These are phyloP conservation scores for Agroathelia rolfsii DNA, from an alignment of 1,284 basidiomycete species.

Conservation along the genomic window DNA sequence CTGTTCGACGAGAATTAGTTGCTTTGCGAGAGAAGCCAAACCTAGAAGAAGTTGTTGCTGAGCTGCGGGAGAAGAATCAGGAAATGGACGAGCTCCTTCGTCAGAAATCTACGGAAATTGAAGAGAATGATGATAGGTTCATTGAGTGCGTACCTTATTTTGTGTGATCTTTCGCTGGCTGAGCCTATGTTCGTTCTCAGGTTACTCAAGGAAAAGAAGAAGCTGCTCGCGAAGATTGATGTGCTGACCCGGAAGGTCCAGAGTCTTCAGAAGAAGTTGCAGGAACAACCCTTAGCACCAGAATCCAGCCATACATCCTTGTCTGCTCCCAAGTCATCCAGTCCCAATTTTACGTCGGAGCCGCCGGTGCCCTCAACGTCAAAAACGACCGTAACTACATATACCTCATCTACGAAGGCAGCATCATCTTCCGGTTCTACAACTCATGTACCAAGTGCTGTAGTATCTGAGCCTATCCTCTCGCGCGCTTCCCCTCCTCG, in stretches of 20 bases:
- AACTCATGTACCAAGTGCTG: constrained; percentile 9
- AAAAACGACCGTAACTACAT: constrained; percentile 12
- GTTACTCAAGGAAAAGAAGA: constrained; percentile 71
- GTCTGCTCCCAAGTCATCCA: constrained; percentile 9
- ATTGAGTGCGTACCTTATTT: constrained; percentile 50
- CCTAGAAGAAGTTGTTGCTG: constrained; percentile 41
- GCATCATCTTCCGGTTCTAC: constrained; percentile 6
- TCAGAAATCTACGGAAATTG: constrained; percentile 66
- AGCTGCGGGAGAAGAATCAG: constrained; percentile 56
- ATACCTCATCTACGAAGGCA: constrained; percentile 5
- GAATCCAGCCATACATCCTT: constrained; percentile 13
- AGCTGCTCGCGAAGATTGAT: constrained; percentile 57
- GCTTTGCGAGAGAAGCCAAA: constrained; percentile 42
- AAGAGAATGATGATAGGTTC: constrained; percentile 70
- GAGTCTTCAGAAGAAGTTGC: constrained; percentile 49
- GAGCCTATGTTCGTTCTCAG: constrained; percentile 25
- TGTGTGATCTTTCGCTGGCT: constrained; percentile 8
- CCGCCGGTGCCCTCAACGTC: constrained; percentile 14
- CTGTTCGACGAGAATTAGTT: constrained; percentile 47
- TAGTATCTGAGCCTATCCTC: constrained; percentile 9
- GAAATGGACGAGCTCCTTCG: constrained; percentile 65
- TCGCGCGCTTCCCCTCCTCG: constrained; percentile 7
- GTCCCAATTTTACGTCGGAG: constrained; percentile 9
- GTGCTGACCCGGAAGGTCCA: constrained; percentile 60
- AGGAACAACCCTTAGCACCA: constrained; percentile 2